A percentile compares a stretch with the other conserved stretches of the same genome.
Evolutionary conservation across 2,329 filamentous ascomycete species (phyloP).

Genomic region (Raffaelea deltoideospora): DNA sequence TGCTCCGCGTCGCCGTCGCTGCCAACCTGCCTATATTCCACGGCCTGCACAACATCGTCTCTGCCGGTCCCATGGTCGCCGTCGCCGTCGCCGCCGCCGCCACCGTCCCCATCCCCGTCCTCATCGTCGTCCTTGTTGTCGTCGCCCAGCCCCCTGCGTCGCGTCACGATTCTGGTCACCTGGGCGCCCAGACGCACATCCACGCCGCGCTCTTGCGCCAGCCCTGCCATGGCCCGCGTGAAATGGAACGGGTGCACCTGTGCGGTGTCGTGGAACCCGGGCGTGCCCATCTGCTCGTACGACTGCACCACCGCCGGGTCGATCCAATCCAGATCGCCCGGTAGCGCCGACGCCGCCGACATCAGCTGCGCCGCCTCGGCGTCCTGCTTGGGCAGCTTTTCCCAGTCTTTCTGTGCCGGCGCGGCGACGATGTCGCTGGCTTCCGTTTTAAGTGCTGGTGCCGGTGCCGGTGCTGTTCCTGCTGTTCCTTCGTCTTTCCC

Average conservation of each 20-base stretch:
- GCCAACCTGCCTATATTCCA: conserved; percentile 38
- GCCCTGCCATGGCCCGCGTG: conserved; percentile 65
- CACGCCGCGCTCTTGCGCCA: conserved; percentile 56
- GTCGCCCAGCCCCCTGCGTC: too few species aligned
- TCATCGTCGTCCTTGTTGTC: too few species aligned
- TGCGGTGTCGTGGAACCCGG: conserved; percentile 59
- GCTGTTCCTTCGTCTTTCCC: conserved; percentile 9
- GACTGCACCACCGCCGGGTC: conserved; percentile 46
- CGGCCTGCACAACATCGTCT: conserved; percentile 28
- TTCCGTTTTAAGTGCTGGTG: background rate
- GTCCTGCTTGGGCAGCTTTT: conserved; percentile 47
- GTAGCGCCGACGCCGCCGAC: conserved; percentile 46
- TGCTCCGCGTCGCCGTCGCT: conserved; percentile 2
- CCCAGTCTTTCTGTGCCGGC: conserved; percentile 30
- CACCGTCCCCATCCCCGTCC: background rate
- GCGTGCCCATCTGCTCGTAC: conserved; percentile 68
- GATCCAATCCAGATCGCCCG: conserved; percentile 74
- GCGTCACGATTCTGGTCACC: conserved; percentile 50
- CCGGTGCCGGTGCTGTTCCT: background rate
- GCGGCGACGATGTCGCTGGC: background rate
- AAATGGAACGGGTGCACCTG: conserved; percentile 92
- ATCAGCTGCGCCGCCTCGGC: conserved; percentile 29
- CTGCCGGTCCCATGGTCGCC: background rate
- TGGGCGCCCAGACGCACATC: conserved; percentile 50
- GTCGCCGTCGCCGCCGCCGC: conserved; percentile 16